These are phyloP conservation scores for Pestalotiopsis sp. DNA, from an alignment of 2,329 filamentous ascomycete genomes.

Conservation along the genomic window DNA sequence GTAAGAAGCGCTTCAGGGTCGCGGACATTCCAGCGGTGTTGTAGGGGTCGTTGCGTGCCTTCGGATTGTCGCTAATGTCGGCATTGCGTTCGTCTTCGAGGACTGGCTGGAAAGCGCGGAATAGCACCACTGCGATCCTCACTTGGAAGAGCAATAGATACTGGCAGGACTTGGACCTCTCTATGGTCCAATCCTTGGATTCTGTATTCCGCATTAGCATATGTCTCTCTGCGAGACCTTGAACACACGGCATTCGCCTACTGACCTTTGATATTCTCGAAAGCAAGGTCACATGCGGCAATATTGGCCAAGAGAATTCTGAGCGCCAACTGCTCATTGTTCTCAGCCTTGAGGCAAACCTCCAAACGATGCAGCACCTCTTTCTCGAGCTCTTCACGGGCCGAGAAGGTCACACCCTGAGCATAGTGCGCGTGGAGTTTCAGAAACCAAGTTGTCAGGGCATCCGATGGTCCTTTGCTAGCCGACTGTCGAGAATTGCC, in stretches of 20 bases:
- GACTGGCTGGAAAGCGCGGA: slow-evolving; percentile 72
- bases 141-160: slow-evolving; percentile 80
- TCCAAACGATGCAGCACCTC: slow-evolving; percentile 82
- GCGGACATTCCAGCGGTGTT: slow-evolving; percentile 37
- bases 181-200: slow-evolving; percentile 49
- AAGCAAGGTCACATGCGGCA: slow-evolving; percentile 76
- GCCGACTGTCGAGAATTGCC: slow-evolving; percentile 34
- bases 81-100: slow-evolving; percentile 53
- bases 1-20: slow-evolving; percentile 47
- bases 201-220: slow-evolving; percentile 8
- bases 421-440: slow-evolving; percentile 85
- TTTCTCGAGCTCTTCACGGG: slow-evolving; percentile 80
- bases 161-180: slow-evolving; percentile 53
- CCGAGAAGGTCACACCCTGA: slow-evolving; percentile 73
- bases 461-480: slow-evolving; percentile 59
- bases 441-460: slow-evolving; percentile 80
- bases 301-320: slow-evolving; percentile 88
- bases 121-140: slow-evolving; percentile 73
- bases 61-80: slow-evolving; percentile 23
- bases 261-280: slow-evolving; percentile 61
- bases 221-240: background rate
- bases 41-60: slow-evolving; percentile 12
- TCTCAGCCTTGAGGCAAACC: slow-evolving; percentile 71
- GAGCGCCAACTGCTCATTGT: slow-evolving; percentile 66
- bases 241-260: background rate